Evolutionary conservation across 345 rosid species (phyloP).

Genomic region (Boechera divaricarpa): DNA sequence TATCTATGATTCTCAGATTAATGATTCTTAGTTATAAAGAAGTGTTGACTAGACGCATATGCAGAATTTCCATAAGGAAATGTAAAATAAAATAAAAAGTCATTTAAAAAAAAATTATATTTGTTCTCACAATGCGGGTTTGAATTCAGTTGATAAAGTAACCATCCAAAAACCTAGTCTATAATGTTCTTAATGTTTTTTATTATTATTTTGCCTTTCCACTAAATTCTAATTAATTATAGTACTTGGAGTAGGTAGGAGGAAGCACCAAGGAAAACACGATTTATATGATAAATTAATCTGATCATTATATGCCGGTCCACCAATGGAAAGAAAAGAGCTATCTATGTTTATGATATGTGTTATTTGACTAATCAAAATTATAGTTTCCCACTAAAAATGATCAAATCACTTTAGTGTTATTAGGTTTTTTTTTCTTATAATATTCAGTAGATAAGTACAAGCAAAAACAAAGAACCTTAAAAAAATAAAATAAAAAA

Average conservation of each 20-base stretch:
- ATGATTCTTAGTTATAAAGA: neutral
- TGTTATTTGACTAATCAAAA: too few relatives aligned
- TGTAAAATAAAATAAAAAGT: too few relatives aligned
- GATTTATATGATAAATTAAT: neutral
- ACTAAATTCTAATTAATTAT: too few relatives aligned
- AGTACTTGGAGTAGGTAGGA: too few relatives aligned
- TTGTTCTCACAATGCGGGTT: too few relatives aligned
- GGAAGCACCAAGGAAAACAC: neutral
- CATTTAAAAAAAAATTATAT: too few relatives aligned
- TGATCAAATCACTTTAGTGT: neutral
- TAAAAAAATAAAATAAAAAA: neutral
- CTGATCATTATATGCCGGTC: neutral
- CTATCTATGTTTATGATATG: neutral
- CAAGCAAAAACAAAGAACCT: constrained; percentile 19
- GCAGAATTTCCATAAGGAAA: neutral
- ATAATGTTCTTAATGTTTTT: too few relatives aligned
- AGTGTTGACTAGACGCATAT: neutral
- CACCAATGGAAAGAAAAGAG: too few relatives aligned
- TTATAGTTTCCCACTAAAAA: neutral
- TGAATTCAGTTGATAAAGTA: too few relatives aligned
- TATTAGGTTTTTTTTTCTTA: neutral
- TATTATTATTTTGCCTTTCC: too few relatives aligned
- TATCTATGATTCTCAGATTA: neutral
- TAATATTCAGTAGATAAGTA: neutral
- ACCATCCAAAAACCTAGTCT: too few relatives aligned